Conservation (phyloP, 2,329 filamentous ascomycete genomes). For the Aspergillus floridensis region DNA sequence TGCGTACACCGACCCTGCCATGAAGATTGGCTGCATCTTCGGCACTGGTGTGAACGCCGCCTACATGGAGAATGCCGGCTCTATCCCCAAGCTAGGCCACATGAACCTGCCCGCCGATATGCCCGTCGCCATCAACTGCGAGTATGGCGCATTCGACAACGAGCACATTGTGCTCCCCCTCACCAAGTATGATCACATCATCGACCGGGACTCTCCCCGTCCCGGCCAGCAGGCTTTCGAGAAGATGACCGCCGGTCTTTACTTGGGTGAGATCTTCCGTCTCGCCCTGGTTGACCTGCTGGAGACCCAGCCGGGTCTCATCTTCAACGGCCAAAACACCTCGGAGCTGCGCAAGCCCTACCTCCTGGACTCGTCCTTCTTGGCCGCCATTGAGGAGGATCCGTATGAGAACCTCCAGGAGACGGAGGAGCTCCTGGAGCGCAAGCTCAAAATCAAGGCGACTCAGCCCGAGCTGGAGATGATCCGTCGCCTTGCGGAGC, state of each 20-base stretch:
- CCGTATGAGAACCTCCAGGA: constrained; percentile 94
- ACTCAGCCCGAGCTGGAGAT: constrained; percentile 82
- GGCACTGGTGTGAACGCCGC: constrained; percentile 97
- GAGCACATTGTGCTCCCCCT: constrained; percentile 82
- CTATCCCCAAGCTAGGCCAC: constrained; percentile 89
- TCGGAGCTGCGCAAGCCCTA: constrained; percentile 80
- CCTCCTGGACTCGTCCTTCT: constrained; percentile 86
- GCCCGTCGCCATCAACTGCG: constrained; percentile 95
- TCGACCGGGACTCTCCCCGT: constrained; percentile 87
- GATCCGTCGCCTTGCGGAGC: constrained; percentile 80
- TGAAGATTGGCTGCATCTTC: constrained; percentile 97
- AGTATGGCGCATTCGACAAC: constrained; percentile 96
- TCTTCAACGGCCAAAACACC: constrained; percentile 84
- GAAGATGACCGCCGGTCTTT: constrained; percentile 96
- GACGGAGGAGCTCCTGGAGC: constrained; percentile 76
- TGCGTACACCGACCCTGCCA: constrained; percentile 87
- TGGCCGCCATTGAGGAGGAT: constrained; percentile 90
- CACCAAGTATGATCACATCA: constrained; percentile 79
- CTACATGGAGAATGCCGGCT: constrained; percentile 92
- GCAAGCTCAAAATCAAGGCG: constrained; percentile 68
- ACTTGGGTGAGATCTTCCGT: constrained; percentile 92
- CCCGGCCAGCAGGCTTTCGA: constrained; percentile 94
- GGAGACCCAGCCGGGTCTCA: constrained; percentile 68
- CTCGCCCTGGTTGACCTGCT: constrained; percentile 81
- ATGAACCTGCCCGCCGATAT: constrained; percentile 80